Percentiles rank a stretch among this genome's conserved stretches.
phyloP scores from a whole-genome alignment of 768 basidiomycete genomes.

The Agaricus subrufescens region DNA sequence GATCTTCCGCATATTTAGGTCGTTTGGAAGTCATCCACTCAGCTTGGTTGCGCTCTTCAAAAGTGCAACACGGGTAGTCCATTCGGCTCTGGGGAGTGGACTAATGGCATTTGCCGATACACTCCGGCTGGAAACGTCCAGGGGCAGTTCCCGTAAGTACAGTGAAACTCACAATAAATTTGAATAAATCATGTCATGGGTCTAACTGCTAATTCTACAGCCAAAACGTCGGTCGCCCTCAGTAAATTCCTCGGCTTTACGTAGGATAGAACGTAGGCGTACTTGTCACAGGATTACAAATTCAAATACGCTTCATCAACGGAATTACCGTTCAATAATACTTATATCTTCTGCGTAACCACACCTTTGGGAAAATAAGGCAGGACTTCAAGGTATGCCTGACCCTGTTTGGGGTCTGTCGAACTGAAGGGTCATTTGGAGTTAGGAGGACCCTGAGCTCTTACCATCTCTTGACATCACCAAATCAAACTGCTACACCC shows the following conservation, averaged over 20 bases:
- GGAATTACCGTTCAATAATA: too few species aligned
- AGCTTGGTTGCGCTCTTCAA: slow-evolving; percentile 43
- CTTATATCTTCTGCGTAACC: too few species aligned
- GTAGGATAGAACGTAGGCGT: not conserved
- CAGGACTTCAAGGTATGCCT: too few species aligned
- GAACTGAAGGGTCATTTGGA: too few species aligned
- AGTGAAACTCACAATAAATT: not conserved
- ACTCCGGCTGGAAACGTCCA: slow-evolving; percentile 21
- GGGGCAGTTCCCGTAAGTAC: slow-evolving; percentile 20
- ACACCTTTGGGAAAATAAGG: too few species aligned
- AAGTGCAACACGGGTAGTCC: slow-evolving; percentile 29
- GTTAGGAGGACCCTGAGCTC: too few species aligned
- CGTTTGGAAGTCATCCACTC: slow-evolving; percentile 49
- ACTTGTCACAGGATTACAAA: not conserved
- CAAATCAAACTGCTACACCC: too few species aligned
- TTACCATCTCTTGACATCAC: too few species aligned
- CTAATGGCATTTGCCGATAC: slow-evolving; percentile 24
- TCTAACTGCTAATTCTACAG: slow-evolving; percentile 2
- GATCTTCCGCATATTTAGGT: slow-evolving; percentile 23
- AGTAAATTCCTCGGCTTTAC: not conserved
- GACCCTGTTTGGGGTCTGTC: too few species aligned
- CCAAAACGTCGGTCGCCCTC: slow-evolving; percentile 13
- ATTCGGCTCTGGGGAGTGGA: slow-evolving; percentile 16
- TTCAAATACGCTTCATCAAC: too few species aligned
- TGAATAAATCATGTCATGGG: too few species aligned